Percentiles rank a stretch among this genome's conserved stretches.
Evolutionary conservation across 148 eudicot genomes (phyloP).

Genomic region (Beta vulgaris): DNA sequence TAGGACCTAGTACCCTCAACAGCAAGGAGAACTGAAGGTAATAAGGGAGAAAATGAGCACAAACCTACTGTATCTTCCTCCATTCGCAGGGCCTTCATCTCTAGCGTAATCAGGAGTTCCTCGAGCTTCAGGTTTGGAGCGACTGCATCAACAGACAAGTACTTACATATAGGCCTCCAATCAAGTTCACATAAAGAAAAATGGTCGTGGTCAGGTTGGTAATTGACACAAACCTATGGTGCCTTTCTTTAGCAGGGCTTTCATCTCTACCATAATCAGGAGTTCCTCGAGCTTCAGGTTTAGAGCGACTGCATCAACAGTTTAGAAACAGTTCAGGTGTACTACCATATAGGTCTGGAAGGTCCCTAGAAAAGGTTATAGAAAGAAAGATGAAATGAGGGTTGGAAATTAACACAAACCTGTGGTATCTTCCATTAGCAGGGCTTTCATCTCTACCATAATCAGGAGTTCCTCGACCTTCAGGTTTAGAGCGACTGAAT

Average conservation of each 20-base stretch:
- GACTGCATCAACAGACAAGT: conserved; percentile 16
- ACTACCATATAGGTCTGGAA: background rate
- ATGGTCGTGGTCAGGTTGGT: background rate
- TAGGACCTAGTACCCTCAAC: background rate
- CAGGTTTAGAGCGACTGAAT: conserved; percentile 22
- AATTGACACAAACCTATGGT: conserved; percentile 5
- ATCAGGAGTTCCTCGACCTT: conserved; percentile 23
- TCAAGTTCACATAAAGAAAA: background rate
- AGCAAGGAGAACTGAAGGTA: background rate
- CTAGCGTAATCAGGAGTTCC: conserved; percentile 36
- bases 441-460: conserved; percentile 55
- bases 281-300: conserved; percentile 41
- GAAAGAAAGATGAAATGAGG: background rate
- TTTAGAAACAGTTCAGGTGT: no score
- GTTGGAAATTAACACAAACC: conserved; percentile 12
- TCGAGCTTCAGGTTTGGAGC: conserved; percentile 10
- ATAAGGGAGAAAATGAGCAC: background rate
- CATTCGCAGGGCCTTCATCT: conserved; percentile 53
- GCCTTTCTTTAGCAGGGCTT: conserved; percentile 45
- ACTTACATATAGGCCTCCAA: background rate
- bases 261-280: conserved; percentile 43
- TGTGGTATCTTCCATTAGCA: conserved; percentile 36
- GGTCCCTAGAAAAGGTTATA: no score
- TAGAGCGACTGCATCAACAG: conserved; percentile 8
- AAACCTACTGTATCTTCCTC: conserved; percentile 35